A percentile compares a stretch with the other conserved stretches of the same genome.
These are phyloP conservation scores for Colletotrichum tofieldiae DNA, from an alignment of 2,329 filamentous ascomycete genomes.

Conservation along the genomic window DNA sequence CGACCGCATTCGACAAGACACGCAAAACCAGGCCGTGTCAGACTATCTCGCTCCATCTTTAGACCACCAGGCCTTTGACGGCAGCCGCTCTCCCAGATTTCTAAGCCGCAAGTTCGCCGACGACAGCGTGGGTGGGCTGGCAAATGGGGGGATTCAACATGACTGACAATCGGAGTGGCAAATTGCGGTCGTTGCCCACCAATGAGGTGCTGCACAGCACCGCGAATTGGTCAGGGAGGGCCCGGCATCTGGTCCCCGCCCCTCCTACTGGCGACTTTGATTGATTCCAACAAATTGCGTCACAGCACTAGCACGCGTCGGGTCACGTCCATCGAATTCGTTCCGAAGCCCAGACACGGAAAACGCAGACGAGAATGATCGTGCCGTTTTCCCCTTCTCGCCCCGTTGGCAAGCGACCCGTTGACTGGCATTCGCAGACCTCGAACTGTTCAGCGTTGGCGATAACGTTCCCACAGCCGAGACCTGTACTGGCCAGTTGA, in stretches of 20 bases:
- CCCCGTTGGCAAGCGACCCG: no score
- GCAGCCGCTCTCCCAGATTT: conserved; percentile 24
- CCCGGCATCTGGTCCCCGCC: conserved; percentile 24
- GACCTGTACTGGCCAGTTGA: neutral
- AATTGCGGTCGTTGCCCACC: conserved; percentile 26
- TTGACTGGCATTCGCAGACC: neutral
- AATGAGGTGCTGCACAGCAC: conserved; percentile 23
- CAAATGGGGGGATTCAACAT: conserved; percentile 4
- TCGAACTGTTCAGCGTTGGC: neutral
- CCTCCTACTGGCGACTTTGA: conserved; percentile 23
- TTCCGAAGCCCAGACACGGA: conserved; percentile 2
- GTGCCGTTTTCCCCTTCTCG: neutral
- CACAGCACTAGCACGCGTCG: conserved; percentile 38
- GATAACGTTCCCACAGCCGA: neutral
- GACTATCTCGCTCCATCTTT: conserved; percentile 3
- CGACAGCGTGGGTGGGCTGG: conserved; percentile 26
- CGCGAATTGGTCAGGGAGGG: conserved; percentile 24
- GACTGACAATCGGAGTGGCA: conserved; percentile 23
- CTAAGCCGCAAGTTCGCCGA: conserved; percentile 30
- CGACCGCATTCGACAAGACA: conserved; percentile 7
- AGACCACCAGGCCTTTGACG: conserved; percentile 9
- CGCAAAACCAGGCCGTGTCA: conserved; percentile 16
- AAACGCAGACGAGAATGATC: neutral
- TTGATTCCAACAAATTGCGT: conserved; percentile 41
- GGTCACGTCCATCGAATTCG: conserved; percentile 20